Conservation (phyloP, 129 eudicot species). For the Kitagawia praeruptora region DNA sequence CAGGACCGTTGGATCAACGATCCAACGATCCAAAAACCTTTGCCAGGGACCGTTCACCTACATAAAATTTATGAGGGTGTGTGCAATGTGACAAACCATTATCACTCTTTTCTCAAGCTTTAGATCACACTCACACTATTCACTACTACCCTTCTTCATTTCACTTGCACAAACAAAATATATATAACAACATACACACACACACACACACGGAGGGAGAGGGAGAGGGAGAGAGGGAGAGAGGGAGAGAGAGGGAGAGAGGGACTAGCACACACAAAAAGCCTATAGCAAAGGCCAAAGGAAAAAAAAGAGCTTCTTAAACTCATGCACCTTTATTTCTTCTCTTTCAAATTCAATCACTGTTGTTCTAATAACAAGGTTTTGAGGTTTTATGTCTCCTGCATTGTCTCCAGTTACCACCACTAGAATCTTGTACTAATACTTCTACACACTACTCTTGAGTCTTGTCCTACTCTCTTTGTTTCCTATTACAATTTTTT, state of each 20-base stretch:
- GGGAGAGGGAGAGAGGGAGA: neutral
- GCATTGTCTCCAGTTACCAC: constrained; percentile 38
- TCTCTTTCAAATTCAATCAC: constrained; percentile 29
- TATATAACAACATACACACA: too few relatives aligned
- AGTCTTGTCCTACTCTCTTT: constrained; percentile 17
- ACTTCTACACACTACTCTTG: constrained; percentile 11
- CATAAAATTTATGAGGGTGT: constrained; percentile 2
- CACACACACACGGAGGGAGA: too few relatives aligned
- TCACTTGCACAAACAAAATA: too few relatives aligned
- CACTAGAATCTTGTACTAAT: constrained; percentile 19
- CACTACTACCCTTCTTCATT: neutral
- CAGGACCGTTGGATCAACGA: too few relatives aligned
- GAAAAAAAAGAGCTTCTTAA: neutral
- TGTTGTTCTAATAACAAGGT: neutral
- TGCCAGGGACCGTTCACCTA: too few relatives aligned
- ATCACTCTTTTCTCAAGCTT: constrained; percentile 12
- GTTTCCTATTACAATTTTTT: constrained; percentile 2
- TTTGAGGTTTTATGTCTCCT: constrained; percentile 15
- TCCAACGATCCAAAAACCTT: too few relatives aligned
- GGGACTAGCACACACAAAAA: neutral
- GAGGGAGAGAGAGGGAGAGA: neutral
- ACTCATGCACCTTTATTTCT: constrained; percentile 31
- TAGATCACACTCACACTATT: neutral
- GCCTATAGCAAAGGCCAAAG: constrained; percentile 8
- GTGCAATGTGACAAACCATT: constrained; percentile 7